Evolutionary conservation across 108 stramenopile species (phyloP).

Genomic region (Pseudonitzschia multistriata): DNA sequence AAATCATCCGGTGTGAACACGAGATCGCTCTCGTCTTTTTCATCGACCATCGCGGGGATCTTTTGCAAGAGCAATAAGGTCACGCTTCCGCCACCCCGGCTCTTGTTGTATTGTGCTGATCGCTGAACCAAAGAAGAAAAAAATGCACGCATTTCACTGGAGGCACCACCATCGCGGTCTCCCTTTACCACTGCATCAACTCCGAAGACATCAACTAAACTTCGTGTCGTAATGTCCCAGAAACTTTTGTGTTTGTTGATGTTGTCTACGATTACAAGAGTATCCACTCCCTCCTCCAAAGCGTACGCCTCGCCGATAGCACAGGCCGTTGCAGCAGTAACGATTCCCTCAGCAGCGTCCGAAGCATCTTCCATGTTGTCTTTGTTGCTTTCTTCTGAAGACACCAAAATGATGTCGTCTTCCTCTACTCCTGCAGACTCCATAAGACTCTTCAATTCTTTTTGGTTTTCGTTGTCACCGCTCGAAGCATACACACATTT

Average conservation of each 20-base stretch:
- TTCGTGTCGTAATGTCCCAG: conserved; percentile 82
- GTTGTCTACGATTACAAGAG: conserved; percentile 79
- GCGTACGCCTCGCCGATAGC: conserved; percentile 76
- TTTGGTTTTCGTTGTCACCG: conserved; percentile 21
- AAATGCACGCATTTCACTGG: conserved; percentile 84
- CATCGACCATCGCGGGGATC: conserved; percentile 43
- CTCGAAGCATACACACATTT: conserved; percentile 78
- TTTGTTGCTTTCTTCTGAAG: conserved; percentile 21
- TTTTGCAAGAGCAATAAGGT: conserved; percentile 69
- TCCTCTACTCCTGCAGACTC: conserved; percentile 47
- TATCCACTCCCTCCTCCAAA: conserved; percentile 58
- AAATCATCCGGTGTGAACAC: conserved; percentile 72
- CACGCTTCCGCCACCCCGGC: conserved; percentile 76
- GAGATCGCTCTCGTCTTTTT: conserved; percentile 22
- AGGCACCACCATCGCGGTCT: conserved; percentile 78
- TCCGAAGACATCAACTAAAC: conserved; percentile 76
- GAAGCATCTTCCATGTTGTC: conserved; percentile 29
- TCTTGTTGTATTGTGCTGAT: conserved; percentile 76
- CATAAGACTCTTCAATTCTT: conserved; percentile 38
- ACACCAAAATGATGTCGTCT: conserved; percentile 53
- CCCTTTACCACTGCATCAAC: conserved; percentile 78
- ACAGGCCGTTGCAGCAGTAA: conserved; percentile 74
- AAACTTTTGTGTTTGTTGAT: conserved; percentile 78
- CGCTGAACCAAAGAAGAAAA: conserved; percentile 84
- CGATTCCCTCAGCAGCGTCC: conserved; percentile 38